A percentile compares a stretch with the other conserved stretches of the same genome.
Conservation (phyloP, 2,329 filamentous ascomycete genomes). For the Aspergillus carbonarius region DNA sequence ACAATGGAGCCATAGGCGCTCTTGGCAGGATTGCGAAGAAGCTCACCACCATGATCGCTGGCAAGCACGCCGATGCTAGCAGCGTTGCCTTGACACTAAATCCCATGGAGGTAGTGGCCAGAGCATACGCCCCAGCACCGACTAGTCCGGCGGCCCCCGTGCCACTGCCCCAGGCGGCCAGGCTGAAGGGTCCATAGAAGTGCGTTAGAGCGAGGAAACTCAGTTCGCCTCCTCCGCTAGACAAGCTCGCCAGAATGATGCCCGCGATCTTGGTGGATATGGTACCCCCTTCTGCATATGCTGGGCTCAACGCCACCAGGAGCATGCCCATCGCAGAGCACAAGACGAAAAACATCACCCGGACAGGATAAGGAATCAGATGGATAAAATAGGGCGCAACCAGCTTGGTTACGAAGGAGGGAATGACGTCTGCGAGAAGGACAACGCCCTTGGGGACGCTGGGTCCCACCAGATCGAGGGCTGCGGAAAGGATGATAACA, state of each 20-base stretch:
- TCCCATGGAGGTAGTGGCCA: conserved; percentile 76
- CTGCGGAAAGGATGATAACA: conserved; percentile 92
- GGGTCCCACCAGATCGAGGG: conserved; percentile 89
- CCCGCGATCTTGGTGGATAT: conserved; percentile 76
- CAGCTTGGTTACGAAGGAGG: conserved; percentile 84
- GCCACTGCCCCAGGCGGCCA: conserved; percentile 89
- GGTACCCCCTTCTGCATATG: conserved; percentile 54
- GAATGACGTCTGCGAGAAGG: conserved; percentile 87
- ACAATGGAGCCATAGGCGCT: conserved; percentile 58
- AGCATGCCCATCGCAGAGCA: conserved; percentile 86
- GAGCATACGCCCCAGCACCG: conserved; percentile 82
- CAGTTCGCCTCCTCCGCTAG: conserved; percentile 82
- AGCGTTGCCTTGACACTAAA: conserved; percentile 73
- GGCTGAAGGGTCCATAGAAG: conserved; percentile 82
- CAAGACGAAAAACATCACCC: conserved; percentile 71
- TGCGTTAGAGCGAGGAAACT: conserved; percentile 90
- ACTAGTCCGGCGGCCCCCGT: conserved; percentile 86
- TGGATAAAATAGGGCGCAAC: conserved; percentile 93
- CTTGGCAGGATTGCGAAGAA: conserved; percentile 81
- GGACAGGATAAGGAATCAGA: conserved; percentile 72
- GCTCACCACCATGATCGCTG: conserved; percentile 73
- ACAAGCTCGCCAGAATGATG: conserved; percentile 79
- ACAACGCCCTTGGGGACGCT: conserved; percentile 85
- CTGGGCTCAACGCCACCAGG: conserved; percentile 76
- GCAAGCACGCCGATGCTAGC: conserved; percentile 74